These are phyloP conservation scores for Podospora comata DNA, from an alignment of 495 filamentous ascomycete species.

Conservation along the genomic window DNA sequence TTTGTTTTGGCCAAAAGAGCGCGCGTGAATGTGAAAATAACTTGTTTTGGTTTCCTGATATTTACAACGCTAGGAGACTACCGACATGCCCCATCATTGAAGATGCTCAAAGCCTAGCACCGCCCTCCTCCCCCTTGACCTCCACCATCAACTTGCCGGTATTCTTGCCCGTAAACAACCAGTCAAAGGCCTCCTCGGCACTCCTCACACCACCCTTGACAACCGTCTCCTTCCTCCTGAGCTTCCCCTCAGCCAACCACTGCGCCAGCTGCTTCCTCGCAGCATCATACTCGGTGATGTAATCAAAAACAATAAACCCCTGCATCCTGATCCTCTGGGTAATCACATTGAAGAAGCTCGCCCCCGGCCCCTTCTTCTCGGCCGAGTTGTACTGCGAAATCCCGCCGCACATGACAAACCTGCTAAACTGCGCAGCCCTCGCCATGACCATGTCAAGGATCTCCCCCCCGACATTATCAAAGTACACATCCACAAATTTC, in stretches of 20 bases:
- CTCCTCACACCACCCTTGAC: slow-evolving; percentile 52
- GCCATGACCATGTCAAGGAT: slow-evolving; percentile 60
- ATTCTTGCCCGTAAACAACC: slow-evolving; percentile 56
- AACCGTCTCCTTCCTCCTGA: slow-evolving; percentile 55
- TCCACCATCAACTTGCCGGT: slow-evolving; percentile 40
- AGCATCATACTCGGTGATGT: slow-evolving; percentile 35
- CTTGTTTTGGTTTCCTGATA: too few relatives aligned
- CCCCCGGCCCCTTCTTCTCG: slow-evolving; percentile 30
- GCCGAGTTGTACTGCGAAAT: slow-evolving; percentile 45
- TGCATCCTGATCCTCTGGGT: slow-evolving; percentile 46
- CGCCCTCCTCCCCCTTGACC: slow-evolving; percentile 30
- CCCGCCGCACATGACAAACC: slow-evolving; percentile 60
- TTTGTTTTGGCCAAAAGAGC: too few relatives aligned
- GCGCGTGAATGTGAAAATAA: too few relatives aligned
- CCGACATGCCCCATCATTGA: too few relatives aligned
- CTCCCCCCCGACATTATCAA: slow-evolving; percentile 66
- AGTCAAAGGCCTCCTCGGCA: slow-evolving; percentile 48
- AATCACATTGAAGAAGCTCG: slow-evolving; percentile 36
- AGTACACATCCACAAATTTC: slow-evolving; percentile 62
- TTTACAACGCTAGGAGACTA: too few relatives aligned
- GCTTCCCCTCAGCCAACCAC: slow-evolving; percentile 53
- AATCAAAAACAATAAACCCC: slow-evolving; percentile 64
- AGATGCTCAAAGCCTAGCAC: too few relatives aligned
- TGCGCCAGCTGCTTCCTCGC: slow-evolving; percentile 48
- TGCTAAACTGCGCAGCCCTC: slow-evolving; percentile 52